Evolutionary conservation across 139 green algal species (phyloP).

Genomic region (Haematococcus lacustris): DNA sequence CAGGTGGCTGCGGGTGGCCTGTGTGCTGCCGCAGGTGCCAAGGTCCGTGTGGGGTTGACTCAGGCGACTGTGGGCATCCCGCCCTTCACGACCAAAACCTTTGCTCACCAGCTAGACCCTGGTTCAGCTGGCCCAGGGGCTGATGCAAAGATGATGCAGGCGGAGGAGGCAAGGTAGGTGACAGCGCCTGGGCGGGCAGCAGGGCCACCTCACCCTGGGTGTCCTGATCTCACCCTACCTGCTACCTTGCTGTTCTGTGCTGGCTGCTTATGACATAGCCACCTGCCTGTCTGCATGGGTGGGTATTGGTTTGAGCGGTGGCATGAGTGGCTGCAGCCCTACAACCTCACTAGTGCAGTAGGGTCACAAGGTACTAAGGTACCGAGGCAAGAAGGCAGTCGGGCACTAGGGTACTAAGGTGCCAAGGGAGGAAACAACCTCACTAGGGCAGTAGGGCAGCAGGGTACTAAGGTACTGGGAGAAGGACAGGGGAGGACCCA

Average conservation of each 20-base stretch:
- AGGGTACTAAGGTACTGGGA: neutral
- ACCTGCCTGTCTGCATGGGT: neutral
- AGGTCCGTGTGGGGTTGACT: constrained; percentile 18
- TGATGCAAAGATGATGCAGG: neutral
- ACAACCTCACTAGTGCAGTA: neutral
- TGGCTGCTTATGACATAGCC: neutral
- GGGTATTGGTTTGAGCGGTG: neutral
- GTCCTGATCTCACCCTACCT: neutral
- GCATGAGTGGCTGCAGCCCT: neutral
- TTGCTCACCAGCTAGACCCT: neutral
- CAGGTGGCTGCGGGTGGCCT: neutral
- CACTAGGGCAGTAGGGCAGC: neutral
- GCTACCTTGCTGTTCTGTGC: neutral
- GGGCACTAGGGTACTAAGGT: neutral
- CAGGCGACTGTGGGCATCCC: constrained; percentile 22
- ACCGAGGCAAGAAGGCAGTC: too few species aligned
- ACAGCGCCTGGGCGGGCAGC: too few species aligned
- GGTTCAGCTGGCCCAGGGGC: neutral
- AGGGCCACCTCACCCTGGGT: too few species aligned
- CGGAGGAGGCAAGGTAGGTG: constrained; percentile 11
- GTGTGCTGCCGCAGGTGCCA: neutral
- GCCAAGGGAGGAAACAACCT: too few species aligned
- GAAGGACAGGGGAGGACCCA: neutral
- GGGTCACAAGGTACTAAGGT: too few species aligned
- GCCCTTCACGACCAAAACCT: constrained; percentile 20